Percentiles rank a stretch among this genome's conserved stretches.
Evolutionary conservation across 129 eudicot species (phyloP).

Genomic region (Flaveria sonorensis): DNA sequence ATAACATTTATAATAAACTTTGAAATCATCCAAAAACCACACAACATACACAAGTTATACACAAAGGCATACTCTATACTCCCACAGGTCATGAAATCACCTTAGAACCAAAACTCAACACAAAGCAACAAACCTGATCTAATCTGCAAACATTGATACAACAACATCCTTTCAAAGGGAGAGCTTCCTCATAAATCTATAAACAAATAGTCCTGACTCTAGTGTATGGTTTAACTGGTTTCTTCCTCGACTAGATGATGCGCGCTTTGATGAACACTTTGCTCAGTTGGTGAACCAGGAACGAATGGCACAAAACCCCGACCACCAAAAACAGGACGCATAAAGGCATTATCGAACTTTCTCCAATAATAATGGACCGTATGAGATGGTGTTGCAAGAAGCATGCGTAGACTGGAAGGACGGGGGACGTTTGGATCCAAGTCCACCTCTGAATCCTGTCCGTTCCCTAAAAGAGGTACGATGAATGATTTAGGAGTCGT

Average conservation of each 20-base stretch:
- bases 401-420: slow-evolving; percentile 72
- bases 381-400: slow-evolving; percentile 61
- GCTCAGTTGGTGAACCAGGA: slow-evolving; percentile 86
- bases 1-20: slow-evolving; percentile 1
- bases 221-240: slow-evolving; percentile 13
- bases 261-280: slow-evolving; percentile 39
- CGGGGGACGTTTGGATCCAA: slow-evolving; percentile 40
- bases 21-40: slow-evolving; percentile 9
- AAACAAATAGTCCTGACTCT: slow-evolving; percentile 16
- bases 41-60: slow-evolving; percentile 33
- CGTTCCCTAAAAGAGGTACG: slow-evolving; percentile 60
- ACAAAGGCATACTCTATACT: slow-evolving; percentile 33
- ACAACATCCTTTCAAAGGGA: slow-evolving; percentile 12
- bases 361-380: slow-evolving; percentile 90
- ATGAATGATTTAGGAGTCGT: slow-evolving; percentile 64
- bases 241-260: slow-evolving; percentile 36
- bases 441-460: slow-evolving; percentile 53
- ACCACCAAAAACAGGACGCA: slow-evolving; percentile 99
- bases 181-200: slow-evolving; percentile 19
- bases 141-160: neutral
- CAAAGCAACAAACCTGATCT: slow-evolving; percentile 28
- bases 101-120: slow-evolving; percentile 35
- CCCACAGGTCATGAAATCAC: slow-evolving; percentile 20
- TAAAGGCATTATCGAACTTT: slow-evolving; percentile 80
- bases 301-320: slow-evolving; percentile 88